Percentiles rank a stretch among this genome's conserved stretches.
Conservation (phyloP, 257 asterid genomes). For the Rauvolfia tetraphylla region DNA sequence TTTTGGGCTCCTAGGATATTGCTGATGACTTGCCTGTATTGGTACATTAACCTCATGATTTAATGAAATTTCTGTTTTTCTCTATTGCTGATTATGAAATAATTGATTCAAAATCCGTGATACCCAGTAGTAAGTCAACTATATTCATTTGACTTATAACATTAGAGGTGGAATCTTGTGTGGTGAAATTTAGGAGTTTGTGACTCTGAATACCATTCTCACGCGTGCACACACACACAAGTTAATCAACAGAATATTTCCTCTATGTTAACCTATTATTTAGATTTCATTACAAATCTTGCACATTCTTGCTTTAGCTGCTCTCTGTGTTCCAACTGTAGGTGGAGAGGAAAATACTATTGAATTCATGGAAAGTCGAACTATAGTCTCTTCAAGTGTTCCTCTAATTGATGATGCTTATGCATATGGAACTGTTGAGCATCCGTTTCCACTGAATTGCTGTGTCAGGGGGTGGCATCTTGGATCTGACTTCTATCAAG, state of each 20-base stretch:
- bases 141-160: neutral
- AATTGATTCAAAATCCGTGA: neutral
- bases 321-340: constrained; percentile 28
- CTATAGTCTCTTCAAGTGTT: constrained; percentile 51
- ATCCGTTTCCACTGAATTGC: constrained; percentile 86
- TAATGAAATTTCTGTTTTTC: too few species aligned
- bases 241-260: too few species aligned
- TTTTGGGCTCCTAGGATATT: too few species aligned
- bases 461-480: constrained; percentile 71
- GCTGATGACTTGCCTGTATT: too few species aligned
- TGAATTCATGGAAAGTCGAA: constrained; percentile 83
- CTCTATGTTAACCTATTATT: neutral
- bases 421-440: constrained; percentile 92
- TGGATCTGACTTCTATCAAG: constrained; percentile 89
- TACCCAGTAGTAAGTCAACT: too few species aligned
- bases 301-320: neutral
- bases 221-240: too few species aligned
- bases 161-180: neutral
- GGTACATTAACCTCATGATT: too few species aligned
- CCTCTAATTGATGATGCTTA: constrained; percentile 92
- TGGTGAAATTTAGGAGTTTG: neutral
- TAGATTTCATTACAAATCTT: neutral
- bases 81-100: too few species aligned
- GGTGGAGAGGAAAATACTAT: constrained; percentile 91
- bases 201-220: neutral